Conservation (phyloP, 73 alveolate species). For the Tetrahymena elliotti region DNA sequence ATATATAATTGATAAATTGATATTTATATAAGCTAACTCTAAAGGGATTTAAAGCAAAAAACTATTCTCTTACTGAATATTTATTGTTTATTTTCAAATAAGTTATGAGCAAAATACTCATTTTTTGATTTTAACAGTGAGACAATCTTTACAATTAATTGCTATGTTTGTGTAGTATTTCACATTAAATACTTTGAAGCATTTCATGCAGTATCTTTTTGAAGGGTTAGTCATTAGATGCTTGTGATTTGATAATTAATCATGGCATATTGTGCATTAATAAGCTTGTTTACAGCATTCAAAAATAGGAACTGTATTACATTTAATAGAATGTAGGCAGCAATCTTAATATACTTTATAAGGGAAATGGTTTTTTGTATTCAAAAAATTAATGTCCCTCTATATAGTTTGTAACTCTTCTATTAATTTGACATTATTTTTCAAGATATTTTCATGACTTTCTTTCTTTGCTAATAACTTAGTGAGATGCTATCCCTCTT, state of each 20-base stretch:
- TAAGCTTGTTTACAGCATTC: constrained; percentile 39
- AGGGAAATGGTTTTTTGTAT: background rate
- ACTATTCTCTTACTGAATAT: too few species aligned
- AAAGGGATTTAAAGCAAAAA: too few species aligned
- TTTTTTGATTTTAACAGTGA: background rate
- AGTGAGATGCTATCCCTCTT: background rate
- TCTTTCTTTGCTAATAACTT: background rate
- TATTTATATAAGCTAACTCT: too few species aligned
- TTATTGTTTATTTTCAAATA: too few species aligned
- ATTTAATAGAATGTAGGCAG: constrained; percentile 14
- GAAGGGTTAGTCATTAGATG: constrained; percentile 31
- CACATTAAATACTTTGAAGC: constrained; percentile 28
- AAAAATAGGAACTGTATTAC: constrained; percentile 37
- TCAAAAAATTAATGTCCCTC: background rate
- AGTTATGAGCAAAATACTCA: too few species aligned
- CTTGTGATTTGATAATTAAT: background rate
- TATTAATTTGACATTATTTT: background rate
- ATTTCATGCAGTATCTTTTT: constrained; percentile 35
- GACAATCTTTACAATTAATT: constrained; percentile 29
- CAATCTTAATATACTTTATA: constrained; percentile 14
- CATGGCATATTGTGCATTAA: constrained; percentile 39
- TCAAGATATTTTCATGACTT: background rate
- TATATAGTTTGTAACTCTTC: background rate
- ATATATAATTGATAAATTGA: too few species aligned
- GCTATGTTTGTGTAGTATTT: constrained; percentile 21